Percentiles rank a stretch among this genome's conserved stretches.
Evolutionary conservation across 257 asterid species (phyloP).

Genomic region (Anisodus acutangulus): DNA sequence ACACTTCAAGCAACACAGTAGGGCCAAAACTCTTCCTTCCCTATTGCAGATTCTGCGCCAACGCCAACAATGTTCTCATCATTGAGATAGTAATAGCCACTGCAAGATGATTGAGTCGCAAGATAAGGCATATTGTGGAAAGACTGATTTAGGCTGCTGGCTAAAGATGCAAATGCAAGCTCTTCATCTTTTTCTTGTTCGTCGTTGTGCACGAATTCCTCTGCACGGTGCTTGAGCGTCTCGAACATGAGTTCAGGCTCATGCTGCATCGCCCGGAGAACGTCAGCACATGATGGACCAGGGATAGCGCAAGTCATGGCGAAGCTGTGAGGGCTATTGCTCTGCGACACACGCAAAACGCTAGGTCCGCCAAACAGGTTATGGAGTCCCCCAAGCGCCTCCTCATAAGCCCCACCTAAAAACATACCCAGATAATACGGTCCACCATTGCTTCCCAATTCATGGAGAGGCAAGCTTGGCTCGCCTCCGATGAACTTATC

Average conservation of each 20-base stretch:
- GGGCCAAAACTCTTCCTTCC: conserved; percentile 91
- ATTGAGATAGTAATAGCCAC: conserved; percentile 53
- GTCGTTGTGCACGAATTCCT: conserved; percentile 52
- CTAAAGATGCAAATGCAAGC: conserved; percentile 33
- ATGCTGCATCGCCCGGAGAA: conserved; percentile 87
- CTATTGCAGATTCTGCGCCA: conserved; percentile 52
- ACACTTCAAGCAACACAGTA: conserved; percentile 67
- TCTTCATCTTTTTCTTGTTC: conserved; percentile 29
- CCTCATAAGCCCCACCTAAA: conserved; percentile 95
- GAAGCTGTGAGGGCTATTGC: conserved; percentile 86
- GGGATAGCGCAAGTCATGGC: conserved; percentile 79
- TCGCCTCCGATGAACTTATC: conserved; percentile 93
- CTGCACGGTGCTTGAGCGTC: conserved; percentile 81
- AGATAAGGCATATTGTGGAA: conserved; percentile 94
- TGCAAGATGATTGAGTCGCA: conserved; percentile 50
- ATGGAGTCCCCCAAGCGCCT: conserved; percentile 89
- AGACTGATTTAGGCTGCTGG: conserved; percentile 60
- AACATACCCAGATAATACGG: conserved; percentile 85
- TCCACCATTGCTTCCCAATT: conserved; percentile 49
- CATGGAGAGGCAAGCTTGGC: conserved; percentile 84
- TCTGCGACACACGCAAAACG: conserved; percentile 76
- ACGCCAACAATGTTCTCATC: conserved; percentile 56
- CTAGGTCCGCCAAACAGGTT: conserved; percentile 93
- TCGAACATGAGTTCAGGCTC: conserved; percentile 94
- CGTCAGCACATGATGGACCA: conserved; percentile 76